phyloP scores from a whole-genome alignment of 768 basidiomycete species.

The Exidia glandulosa region DNA sequence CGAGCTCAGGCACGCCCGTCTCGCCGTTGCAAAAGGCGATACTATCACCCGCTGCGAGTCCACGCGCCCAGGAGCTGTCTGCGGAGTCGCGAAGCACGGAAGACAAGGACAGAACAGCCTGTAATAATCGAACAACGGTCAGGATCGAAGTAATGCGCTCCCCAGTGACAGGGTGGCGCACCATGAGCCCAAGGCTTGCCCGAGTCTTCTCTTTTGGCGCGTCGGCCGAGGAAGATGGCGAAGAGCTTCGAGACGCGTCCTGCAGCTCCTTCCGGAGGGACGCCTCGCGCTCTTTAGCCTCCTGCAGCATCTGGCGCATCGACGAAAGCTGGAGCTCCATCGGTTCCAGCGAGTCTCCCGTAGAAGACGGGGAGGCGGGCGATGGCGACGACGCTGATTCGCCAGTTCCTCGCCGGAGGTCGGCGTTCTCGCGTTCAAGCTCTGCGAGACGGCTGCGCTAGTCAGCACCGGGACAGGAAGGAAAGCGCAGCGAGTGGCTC shows the following conservation, averaged over 20 bases:
- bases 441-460: slow-evolving; percentile 9
- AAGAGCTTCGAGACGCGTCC: background rate
- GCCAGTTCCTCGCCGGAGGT: background rate
- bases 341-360: background rate
- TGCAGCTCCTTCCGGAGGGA: background rate
- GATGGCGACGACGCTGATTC: background rate
- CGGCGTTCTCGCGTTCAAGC: slow-evolving; percentile 11
- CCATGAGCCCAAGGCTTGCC: background rate
- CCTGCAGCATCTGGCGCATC: background rate
- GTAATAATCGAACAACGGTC: background rate
- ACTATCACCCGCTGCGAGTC: background rate
- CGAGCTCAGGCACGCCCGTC: background rate
- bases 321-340: background rate
- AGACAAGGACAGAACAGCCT: background rate
- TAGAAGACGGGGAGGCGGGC: background rate
- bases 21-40: background rate
- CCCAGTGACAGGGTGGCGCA: background rate
- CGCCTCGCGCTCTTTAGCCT: background rate
- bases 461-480: background rate
- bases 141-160: background rate
- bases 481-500: background rate
- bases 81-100: background rate
- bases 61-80: background rate
- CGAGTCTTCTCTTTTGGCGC: background rate
- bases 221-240: background rate